phyloP scores from a whole-genome alignment of 148 eudicot genomes.

The Cornus florida region DNA sequence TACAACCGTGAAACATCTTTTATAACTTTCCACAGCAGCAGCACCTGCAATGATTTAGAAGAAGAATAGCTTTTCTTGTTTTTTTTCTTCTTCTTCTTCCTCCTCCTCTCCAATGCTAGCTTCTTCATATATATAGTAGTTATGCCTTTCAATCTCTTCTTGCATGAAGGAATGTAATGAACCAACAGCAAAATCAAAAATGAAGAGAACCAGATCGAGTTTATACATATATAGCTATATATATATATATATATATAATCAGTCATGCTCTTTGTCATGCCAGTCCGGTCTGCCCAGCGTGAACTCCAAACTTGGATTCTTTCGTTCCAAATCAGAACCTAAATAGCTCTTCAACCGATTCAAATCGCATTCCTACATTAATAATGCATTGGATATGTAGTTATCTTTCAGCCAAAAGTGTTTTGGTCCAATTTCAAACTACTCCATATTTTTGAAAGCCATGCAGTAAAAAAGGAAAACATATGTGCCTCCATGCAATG shows the following conservation, averaged over 20 bases:
- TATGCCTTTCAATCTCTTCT: neutral
- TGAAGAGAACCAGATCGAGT: neutral
- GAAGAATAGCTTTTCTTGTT: neutral
- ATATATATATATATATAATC: neutral
- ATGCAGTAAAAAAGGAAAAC: too few species aligned
- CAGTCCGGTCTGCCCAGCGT: conserved; percentile 44
- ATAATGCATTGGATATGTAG: too few species aligned
- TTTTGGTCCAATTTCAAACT: too few species aligned
- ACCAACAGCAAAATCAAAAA: conserved; percentile 2
- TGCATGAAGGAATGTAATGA: neutral
- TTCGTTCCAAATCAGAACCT: conserved; percentile 22
- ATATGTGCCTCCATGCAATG: too few species aligned
- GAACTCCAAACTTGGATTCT: conserved; percentile 40
- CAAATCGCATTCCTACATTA: conserved; percentile 32
- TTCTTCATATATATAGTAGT: neutral
- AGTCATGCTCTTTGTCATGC: conserved; percentile 21
- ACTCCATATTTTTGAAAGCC: too few species aligned
- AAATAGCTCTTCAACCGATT: conserved; percentile 20
- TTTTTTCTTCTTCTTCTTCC: neutral
- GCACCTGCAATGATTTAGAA: neutral
- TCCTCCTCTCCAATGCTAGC: neutral
- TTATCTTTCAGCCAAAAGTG: too few species aligned
- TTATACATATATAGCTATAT: neutral
- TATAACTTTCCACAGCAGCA: neutral
- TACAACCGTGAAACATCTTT: too few species aligned